phyloP scores from a whole-genome alignment of 805 yeast species.

The Yarrowia deformans region DNA sequence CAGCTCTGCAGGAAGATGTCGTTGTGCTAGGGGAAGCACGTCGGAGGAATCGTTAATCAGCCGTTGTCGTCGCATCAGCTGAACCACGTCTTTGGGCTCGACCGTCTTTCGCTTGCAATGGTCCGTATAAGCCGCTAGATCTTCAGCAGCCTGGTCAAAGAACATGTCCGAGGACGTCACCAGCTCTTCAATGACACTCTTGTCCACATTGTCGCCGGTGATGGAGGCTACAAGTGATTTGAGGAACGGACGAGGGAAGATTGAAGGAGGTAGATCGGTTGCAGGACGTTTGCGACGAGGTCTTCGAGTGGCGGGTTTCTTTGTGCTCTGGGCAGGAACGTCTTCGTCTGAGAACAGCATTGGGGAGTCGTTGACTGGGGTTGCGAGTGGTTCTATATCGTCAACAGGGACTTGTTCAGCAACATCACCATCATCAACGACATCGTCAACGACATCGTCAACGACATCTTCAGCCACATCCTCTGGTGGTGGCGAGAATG shows the following conservation, averaged over 20 bases:
- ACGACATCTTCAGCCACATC: neutral
- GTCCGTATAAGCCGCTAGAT: slow-evolving; percentile 49
- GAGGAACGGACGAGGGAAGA: slow-evolving; percentile 40
- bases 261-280: neutral
- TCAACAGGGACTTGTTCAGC: neutral
- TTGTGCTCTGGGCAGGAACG: neutral
- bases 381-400: neutral
- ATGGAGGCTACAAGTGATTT: slow-evolving; percentile 41
- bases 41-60: slow-evolving; percentile 43
- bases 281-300: neutral
- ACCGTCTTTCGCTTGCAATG: slow-evolving; percentile 50
- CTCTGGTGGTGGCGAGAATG: neutral
- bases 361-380: too few species aligned
- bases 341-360: slow-evolving; percentile 4
- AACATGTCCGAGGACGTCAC: slow-evolving; percentile 47
- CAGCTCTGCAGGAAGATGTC: slow-evolving; percentile 49
- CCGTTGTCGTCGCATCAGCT: slow-evolving; percentile 50
- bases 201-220: slow-evolving; percentile 35
- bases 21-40: slow-evolving; percentile 47
- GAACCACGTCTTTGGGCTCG: slow-evolving; percentile 46
- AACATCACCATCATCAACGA: neutral
- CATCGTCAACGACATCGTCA: neutral
- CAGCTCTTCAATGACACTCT: slow-evolving; percentile 46
- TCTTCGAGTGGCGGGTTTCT: neutral
- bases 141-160: slow-evolving; percentile 48